These are phyloP conservation scores for Falciphora oryzae DNA, from an alignment of 2,329 filamentous ascomycete genomes.

Conservation along the genomic window DNA sequence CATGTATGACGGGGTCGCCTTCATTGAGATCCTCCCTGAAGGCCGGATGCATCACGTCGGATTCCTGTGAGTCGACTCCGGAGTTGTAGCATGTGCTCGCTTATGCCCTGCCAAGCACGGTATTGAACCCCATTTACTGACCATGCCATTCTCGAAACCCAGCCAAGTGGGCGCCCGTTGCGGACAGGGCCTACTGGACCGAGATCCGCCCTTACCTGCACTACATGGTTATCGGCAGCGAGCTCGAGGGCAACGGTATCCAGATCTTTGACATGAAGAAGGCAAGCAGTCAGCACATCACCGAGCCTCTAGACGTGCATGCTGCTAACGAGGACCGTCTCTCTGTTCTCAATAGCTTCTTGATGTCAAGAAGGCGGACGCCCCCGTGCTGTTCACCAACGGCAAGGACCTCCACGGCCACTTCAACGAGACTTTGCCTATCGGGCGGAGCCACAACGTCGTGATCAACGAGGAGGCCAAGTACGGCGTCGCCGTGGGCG, in stretches of 20 bases:
- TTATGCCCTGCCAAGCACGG: not conserved
- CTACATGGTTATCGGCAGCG: slow-evolving; percentile 32
- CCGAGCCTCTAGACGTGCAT: not conserved
- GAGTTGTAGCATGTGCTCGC: slow-evolving; percentile 37
- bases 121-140: not conserved
- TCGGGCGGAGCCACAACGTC: slow-evolving; percentile 5
- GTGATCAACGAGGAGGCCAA: slow-evolving; percentile 15
- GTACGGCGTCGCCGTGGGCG: slow-evolving; percentile 39
- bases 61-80: slow-evolving; percentile 1
- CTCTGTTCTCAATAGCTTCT: slow-evolving; percentile 27
- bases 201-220: slow-evolving; percentile 41
- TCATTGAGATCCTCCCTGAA: slow-evolving; percentile 8
- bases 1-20: slow-evolving; percentile 7
- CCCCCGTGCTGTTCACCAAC: slow-evolving; percentile 16
- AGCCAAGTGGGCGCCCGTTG: slow-evolving; percentile 31
- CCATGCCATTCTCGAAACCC: slow-evolving; percentile 39
- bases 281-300: slow-evolving; percentile 26
- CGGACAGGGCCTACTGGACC: slow-evolving; percentile 32
- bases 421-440: not conserved
- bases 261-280: slow-evolving; percentile 60
- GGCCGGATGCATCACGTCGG: slow-evolving; percentile 8
- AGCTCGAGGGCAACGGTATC: slow-evolving; percentile 45
- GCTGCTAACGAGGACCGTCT: not conserved
- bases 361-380: slow-evolving; percentile 33
- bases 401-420: not conserved